Percentiles rank a stretch among this genome's conserved stretches.
Conservation (phyloP, 2,329 filamentous ascomycete species). For the Trichoderma sp. region DNA sequence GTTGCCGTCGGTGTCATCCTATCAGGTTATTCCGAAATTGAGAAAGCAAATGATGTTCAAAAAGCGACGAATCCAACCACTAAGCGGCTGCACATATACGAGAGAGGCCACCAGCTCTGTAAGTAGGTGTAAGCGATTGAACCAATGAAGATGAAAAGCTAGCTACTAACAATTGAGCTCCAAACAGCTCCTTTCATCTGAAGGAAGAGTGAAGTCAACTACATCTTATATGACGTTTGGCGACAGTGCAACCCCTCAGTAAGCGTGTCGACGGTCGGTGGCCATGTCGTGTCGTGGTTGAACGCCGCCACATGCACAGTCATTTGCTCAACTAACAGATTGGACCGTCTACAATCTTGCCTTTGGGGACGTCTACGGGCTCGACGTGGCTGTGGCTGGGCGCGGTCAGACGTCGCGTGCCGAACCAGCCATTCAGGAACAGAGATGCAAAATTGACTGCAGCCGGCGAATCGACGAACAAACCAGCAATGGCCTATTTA, state of each 20-base stretch:
- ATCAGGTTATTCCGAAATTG: neutral
- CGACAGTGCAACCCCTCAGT: slow-evolving; percentile 17
- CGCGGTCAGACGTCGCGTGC: neutral
- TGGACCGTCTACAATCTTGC: neutral
- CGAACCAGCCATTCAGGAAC: neutral
- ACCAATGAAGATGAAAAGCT: neutral
- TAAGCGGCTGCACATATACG: neutral
- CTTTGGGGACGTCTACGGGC: neutral
- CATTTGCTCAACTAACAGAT: slow-evolving; percentile 18
- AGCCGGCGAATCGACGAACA: slow-evolving; percentile 1
- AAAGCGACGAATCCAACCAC: neutral
- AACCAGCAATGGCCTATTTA: neutral
- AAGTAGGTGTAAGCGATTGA: neutral
- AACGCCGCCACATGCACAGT: slow-evolving; percentile 19
- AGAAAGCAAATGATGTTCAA: neutral
- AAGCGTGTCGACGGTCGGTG: slow-evolving; percentile 3
- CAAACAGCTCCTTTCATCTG: neutral
- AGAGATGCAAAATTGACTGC: neutral
- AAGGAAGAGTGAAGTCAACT: neutral
- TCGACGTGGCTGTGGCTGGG: neutral
- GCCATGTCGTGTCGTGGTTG: neutral
- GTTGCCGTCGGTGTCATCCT: slow-evolving; percentile 39
- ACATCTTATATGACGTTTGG: slow-evolving; percentile 17
- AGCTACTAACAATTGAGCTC: neutral
- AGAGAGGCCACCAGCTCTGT: neutral